phyloP scores from a whole-genome alignment of 1,139 yeast genomes.

The Taphrina wiesneri region DNA sequence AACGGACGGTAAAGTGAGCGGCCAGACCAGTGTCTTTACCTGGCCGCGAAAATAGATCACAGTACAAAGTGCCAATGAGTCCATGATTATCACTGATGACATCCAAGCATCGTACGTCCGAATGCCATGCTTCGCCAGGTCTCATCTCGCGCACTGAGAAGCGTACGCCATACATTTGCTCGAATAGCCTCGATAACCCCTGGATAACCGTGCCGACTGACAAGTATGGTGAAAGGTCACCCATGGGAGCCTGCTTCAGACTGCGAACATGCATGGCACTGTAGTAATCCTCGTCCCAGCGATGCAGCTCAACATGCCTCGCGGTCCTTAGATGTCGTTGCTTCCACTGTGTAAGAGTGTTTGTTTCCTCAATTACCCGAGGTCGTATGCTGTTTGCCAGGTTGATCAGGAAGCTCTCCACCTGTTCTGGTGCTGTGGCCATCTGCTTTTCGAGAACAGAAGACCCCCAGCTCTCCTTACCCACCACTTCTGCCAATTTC shows the following conservation, averaged over 20 bases:
- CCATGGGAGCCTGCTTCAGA: conserved; percentile 40
- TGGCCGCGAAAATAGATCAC: conserved; percentile 63
- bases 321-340: conserved; percentile 43
- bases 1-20: conserved; percentile 95
- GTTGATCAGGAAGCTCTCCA: conserved; percentile 63
- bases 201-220: conserved; percentile 85
- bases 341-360: conserved; percentile 50
- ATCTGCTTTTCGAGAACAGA: conserved; percentile 86
- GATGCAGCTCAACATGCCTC: conserved; percentile 51
- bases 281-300: conserved; percentile 91
- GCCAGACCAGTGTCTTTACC: conserved; percentile 66
- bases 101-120: conserved; percentile 79
- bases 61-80: conserved; percentile 62
- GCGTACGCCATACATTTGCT: conserved; percentile 70
- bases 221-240: conserved; percentile 52
- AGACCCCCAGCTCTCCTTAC: conserved; percentile 68
- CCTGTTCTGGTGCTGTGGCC: conserved; percentile 81
- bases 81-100: conserved; percentile 66
- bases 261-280: conserved; percentile 48
- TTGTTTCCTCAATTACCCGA: conserved; percentile 63
- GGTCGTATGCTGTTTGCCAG: conserved; percentile 57
- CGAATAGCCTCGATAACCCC: conserved; percentile 74
- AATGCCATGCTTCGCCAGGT: conserved; percentile 85
- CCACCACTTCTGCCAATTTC: conserved; percentile 70
- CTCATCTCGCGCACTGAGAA: conserved; percentile 65